Evolutionary conservation across 2,329 filamentous ascomycete species (phyloP).

Genomic region (Stagonosporopsis rhizophila): DNA sequence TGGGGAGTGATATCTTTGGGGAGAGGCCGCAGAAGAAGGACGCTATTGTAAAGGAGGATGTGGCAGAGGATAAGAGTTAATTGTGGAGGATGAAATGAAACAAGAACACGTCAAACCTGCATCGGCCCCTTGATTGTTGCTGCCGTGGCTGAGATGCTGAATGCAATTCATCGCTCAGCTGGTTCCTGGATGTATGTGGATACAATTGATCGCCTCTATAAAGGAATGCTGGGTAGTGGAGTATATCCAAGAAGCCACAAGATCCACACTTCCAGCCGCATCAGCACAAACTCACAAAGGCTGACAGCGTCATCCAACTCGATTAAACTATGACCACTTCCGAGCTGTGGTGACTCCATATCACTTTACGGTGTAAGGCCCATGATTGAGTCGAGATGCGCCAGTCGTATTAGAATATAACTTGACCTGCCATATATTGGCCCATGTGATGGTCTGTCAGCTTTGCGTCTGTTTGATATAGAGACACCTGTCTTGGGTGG

Average conservation of each 20-base stretch:
- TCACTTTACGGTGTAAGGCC: neutral
- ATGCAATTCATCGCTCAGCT: no score
- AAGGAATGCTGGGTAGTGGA: neutral
- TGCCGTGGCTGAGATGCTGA: neutral
- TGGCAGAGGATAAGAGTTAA: slow-evolving; percentile 24
- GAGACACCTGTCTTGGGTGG: no score
- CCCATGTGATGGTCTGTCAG: slow-evolving; percentile 1
- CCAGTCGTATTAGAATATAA: neutral
- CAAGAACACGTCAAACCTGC: neutral
- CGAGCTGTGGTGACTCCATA: no score
- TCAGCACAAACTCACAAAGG: no score
- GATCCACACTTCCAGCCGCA: no score
- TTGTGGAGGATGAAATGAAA: neutral
- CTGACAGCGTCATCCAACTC: no score
- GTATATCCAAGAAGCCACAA: no score
- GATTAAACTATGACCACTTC: no score
- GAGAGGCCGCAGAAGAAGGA: slow-evolving; percentile 79
- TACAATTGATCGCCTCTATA: neutral
- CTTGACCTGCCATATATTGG: slow-evolving; percentile 14
- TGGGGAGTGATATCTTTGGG: slow-evolving; percentile 95
- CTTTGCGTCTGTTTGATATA: no score
- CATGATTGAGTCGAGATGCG: slow-evolving; percentile 18
- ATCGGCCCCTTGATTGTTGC: neutral
- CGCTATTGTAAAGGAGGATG: slow-evolving; percentile 66
- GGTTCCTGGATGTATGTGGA: no score